phyloP scores from a whole-genome alignment of 106 monocot genomes.

The Dactylorhiza incarnata region DNA sequence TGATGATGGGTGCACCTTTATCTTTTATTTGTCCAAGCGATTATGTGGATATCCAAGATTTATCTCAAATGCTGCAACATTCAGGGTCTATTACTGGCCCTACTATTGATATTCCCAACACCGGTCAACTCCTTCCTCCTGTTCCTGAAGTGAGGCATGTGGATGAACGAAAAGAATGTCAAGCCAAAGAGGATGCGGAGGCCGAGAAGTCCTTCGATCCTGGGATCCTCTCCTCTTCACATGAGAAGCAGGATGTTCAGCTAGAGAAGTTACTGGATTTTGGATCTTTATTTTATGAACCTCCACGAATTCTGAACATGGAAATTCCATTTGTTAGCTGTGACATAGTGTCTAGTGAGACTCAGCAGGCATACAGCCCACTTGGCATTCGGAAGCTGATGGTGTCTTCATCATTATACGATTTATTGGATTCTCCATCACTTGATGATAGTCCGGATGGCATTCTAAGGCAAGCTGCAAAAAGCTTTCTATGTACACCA shows the following conservation, averaged over 20 bases:
- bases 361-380: constrained; percentile 69
- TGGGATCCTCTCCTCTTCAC: neutral
- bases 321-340: constrained; percentile 76
- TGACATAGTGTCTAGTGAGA: constrained; percentile 55
- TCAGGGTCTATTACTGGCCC: constrained; percentile 25
- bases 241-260: constrained; percentile 20
- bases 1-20: constrained; percentile 24
- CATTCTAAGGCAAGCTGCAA: constrained; percentile 57
- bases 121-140: constrained; percentile 8
- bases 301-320: constrained; percentile 64
- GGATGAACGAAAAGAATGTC: constrained; percentile 16
- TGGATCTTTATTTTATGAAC: constrained; percentile 61
- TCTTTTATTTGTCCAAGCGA: constrained; percentile 26
- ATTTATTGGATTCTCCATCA: constrained; percentile 47
- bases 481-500: constrained; percentile 50
- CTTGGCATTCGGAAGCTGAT: constrained; percentile 74
- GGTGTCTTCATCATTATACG: constrained; percentile 46
- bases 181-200: constrained; percentile 6
- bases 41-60: constrained; percentile 5
- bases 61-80: constrained; percentile 14
- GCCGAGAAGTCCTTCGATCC: too few relatives aligned
- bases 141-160: constrained; percentile 5
- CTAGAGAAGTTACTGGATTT: constrained; percentile 15
- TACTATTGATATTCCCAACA: constrained; percentile 18
- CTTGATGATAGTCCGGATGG: constrained; percentile 43